Base-by-base conservation (phyloP, 495 filamentous ascomycete species). In the Sordaria brevicollis region DNA sequence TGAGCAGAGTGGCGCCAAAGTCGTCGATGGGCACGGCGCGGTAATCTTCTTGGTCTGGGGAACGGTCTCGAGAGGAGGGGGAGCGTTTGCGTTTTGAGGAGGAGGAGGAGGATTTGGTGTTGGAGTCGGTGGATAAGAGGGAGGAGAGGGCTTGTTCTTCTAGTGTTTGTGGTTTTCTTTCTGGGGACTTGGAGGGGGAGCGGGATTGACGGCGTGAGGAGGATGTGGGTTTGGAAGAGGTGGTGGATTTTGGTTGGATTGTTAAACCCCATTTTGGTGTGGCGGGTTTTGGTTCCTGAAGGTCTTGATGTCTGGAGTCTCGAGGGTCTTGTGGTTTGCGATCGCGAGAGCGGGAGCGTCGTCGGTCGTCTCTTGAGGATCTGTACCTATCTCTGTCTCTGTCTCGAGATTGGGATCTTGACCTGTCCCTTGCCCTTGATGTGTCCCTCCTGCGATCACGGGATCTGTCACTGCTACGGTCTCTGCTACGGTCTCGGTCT, bases 1-100 rank as follows among this genome's bases (percentile, higher is more conserved):
- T 87, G 33, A 99, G 85, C 66, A 98, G 80, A 3, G 92, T 92
- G 29, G 92, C 89, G 36, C 94, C 95, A 74, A 98, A 99, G 70
- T 96, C 92, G 70, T 97, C 95, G 38, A 98, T 92, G 0, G 96
- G 94, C 11, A 97, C 87, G 4, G 89, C 88, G 34, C 87, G 89
- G 79, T 99, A 99, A 73, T 94, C 92, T 62, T 93, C 92, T 29
- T 95, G 81, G 0, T 87, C 90, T 3, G 93, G 89, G 17, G 88
- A 80, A 29, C 93, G 90, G 0, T 93, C 93, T 0, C 92, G 89
- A 43, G 93, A 84, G 74, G 91, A 90, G 10, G 83, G 80, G 35
- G 85, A 82, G 77, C 57, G 71, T 33, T 71, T 75, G 38, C 67
- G 69, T 15, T 72, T 73, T 5, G 68, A 71, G 13, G 57, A n/a